Evolutionary conservation across 106 monocot species (phyloP).

Genomic region (Acorus gramineus): DNA sequence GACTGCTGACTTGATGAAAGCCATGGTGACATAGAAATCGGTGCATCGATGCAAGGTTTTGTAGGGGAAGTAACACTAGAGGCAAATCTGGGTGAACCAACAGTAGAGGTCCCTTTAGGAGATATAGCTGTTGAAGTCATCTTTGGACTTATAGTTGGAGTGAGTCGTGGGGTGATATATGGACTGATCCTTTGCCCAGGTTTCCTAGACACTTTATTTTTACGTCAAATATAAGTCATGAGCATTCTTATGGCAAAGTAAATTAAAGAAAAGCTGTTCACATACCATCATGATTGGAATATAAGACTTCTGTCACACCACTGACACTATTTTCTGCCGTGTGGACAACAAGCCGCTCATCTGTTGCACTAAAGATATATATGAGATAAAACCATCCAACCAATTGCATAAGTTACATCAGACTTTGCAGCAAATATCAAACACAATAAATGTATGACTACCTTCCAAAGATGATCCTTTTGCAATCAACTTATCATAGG

Average conservation of each 20-base stretch:
- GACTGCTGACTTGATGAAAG: slow-evolving; percentile 21
- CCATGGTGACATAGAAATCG: slow-evolving; percentile 12
- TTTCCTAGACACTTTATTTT: slow-evolving; percentile 4
- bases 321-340: slow-evolving; percentile 11
- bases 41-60: slow-evolving; percentile 2
- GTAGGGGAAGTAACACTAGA: slow-evolving; percentile 6
- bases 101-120: slow-evolving; percentile 40
- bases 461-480: slow-evolving; percentile 40
- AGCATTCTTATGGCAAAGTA: background rate
- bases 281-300: slow-evolving; percentile 24
- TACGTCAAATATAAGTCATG: background rate
- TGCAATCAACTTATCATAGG: slow-evolving; percentile 28
- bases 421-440: background rate
- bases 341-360: slow-evolving; percentile 16
- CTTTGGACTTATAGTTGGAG: slow-evolving; percentile 40
- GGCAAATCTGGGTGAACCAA: slow-evolving; percentile 33
- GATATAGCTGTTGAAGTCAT: slow-evolving; percentile 31
- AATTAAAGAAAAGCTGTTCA: background rate
- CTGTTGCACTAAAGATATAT: slow-evolving; percentile 17
- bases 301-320: slow-evolving; percentile 14
- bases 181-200: slow-evolving; percentile 34
- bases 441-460: background rate
- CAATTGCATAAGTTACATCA: background rate
- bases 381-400: background rate
- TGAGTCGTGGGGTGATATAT: slow-evolving; percentile 38